Evolutionary conservation across 2,329 filamentous ascomycete genomes (phyloP).

Genomic region (Hawksworthiomyces lignivorus): DNA sequence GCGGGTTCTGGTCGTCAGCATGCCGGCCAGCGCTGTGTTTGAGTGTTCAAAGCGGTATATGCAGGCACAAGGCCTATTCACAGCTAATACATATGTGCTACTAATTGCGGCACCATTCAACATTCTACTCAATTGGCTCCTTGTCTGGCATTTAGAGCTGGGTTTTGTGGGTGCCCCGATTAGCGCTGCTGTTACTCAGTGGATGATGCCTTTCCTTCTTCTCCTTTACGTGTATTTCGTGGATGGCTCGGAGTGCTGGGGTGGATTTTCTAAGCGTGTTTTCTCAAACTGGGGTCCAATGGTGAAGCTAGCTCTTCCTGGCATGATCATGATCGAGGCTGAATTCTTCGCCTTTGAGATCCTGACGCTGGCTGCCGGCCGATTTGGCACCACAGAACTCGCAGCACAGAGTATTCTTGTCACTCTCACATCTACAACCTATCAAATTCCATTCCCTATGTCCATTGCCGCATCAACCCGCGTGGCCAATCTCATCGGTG

Average conservation of each 20-base stretch:
- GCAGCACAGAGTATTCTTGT: constrained; percentile 83
- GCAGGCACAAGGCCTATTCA: constrained; percentile 75
- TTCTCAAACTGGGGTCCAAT: constrained; percentile 73
- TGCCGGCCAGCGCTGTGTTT: constrained; percentile 69
- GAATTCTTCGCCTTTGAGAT: constrained; percentile 93
- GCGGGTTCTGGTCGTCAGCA: constrained; percentile 59
- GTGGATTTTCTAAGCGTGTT: constrained; percentile 63
- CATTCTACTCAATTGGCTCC: constrained; percentile 67
- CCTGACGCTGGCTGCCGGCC: constrained; percentile 72
- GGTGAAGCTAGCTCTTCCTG: constrained; percentile 80
- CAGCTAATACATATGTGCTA: constrained; percentile 70
- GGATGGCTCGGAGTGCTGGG: constrained; percentile 70
- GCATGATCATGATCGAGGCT: constrained; percentile 88
- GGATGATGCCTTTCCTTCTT: constrained; percentile 63
- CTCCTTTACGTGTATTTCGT: constrained; percentile 67
- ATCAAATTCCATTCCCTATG: constrained; percentile 87
- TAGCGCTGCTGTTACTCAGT: constrained; percentile 68
- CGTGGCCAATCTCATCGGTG: constrained; percentile 86
- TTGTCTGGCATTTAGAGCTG: constrained; percentile 63
- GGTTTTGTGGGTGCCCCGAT: constrained; percentile 73
- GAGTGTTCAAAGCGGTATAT: constrained; percentile 73
- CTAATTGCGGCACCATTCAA: constrained; percentile 70
- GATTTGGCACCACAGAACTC: constrained; percentile 69
- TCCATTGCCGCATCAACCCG: constrained; percentile 83
- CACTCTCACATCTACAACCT: constrained; percentile 71